These are phyloP conservation scores for Penicillium sp. DNA, from an alignment of 2,329 filamentous ascomycete species.

Conservation along the genomic window DNA sequence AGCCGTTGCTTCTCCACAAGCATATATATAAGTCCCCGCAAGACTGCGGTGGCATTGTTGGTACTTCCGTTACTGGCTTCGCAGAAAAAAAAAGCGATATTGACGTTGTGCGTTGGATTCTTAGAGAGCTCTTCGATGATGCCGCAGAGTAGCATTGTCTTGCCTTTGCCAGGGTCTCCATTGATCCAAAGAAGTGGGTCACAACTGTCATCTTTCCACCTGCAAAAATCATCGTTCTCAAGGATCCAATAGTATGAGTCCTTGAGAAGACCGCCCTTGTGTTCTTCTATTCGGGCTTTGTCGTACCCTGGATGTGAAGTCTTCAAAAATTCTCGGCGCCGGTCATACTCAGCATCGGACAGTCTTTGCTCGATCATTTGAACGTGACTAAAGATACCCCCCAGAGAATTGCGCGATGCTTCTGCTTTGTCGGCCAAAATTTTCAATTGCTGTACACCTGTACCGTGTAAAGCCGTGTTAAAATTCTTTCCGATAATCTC, in stretches of 20 bases:
- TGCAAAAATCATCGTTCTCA: constrained; percentile 19
- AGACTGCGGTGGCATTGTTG: constrained; percentile 35
- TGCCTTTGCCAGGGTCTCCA: constrained; percentile 32
- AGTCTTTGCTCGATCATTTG: background rate
- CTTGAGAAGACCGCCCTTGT: constrained; percentile 24
- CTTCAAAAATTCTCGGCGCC: background rate
- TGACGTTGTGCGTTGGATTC: background rate
- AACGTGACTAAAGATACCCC: background rate
- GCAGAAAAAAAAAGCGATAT: constrained; percentile 39
- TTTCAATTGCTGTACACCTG: background rate
- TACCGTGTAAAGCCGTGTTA: too few species aligned
- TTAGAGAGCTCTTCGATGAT: constrained; percentile 26
- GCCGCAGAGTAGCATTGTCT: constrained; percentile 32
- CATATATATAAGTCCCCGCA: constrained; percentile 34
- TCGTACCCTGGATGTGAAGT: constrained; percentile 21
- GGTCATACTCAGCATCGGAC: background rate
- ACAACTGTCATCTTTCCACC: constrained; percentile 13
- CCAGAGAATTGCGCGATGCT: background rate
- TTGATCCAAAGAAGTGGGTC: constrained; percentile 29
- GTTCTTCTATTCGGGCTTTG: constrained; percentile 26
- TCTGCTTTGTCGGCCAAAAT: background rate
- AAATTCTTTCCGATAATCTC: background rate
- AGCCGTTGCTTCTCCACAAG: constrained; percentile 11
- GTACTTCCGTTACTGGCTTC: constrained; percentile 32
- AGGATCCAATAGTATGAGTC: constrained; percentile 29